Percentiles rank a stretch among this genome's conserved stretches.
These are phyloP conservation scores for Dryadomyces quercus-mongolicae DNA, from an alignment of 2,329 filamentous ascomycete genomes.

Conservation along the genomic window DNA sequence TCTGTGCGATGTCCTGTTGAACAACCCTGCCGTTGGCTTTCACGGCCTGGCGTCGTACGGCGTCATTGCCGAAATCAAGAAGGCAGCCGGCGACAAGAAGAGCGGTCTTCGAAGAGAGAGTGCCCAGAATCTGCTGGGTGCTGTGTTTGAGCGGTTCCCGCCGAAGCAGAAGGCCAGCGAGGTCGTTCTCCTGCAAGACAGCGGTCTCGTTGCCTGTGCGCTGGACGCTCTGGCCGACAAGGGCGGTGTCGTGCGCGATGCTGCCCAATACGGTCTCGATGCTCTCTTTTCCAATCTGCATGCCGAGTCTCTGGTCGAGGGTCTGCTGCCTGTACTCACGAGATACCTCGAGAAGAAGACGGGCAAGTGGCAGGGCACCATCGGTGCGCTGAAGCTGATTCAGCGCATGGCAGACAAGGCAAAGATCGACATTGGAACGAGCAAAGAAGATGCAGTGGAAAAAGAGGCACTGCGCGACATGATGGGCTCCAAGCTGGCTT, in stretches of 20 bases:
- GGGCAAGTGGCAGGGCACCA: conserved; percentile 94
- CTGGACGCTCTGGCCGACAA: conserved; percentile 87
- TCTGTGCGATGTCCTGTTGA: conserved; percentile 46
- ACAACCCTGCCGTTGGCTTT: conserved; percentile 34
- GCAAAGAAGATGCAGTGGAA: conserved; percentile 70
- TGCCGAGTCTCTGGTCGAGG: conserved; percentile 71
- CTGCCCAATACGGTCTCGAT: conserved; percentile 88
- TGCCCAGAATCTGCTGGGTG: conserved; percentile 88
- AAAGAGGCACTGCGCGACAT: conserved; percentile 84
- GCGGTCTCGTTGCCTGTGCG: conserved; percentile 56
- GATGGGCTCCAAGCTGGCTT: conserved; percentile 79
- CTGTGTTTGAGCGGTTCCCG: conserved; percentile 83
- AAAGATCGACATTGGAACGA: conserved; percentile 65
- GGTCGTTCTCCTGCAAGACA: conserved; percentile 68
- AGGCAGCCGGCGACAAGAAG: conserved; percentile 90
- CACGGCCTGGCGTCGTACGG: conserved; percentile 40
- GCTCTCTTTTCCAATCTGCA: conserved; percentile 70
- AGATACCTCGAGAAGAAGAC: conserved; percentile 71
- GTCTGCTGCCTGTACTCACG: conserved; percentile 64
- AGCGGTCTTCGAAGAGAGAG: conserved; percentile 74
- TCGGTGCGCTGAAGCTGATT: conserved; percentile 72
- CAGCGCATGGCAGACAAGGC: conserved; percentile 94
- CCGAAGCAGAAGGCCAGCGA: conserved; percentile 66
- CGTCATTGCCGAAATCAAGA: conserved; percentile 42
- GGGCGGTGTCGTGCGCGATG: conserved; percentile 74